Conservation (phyloP, 1,284 basidiomycete species). For the Ceratobasidium sp. region DNA sequence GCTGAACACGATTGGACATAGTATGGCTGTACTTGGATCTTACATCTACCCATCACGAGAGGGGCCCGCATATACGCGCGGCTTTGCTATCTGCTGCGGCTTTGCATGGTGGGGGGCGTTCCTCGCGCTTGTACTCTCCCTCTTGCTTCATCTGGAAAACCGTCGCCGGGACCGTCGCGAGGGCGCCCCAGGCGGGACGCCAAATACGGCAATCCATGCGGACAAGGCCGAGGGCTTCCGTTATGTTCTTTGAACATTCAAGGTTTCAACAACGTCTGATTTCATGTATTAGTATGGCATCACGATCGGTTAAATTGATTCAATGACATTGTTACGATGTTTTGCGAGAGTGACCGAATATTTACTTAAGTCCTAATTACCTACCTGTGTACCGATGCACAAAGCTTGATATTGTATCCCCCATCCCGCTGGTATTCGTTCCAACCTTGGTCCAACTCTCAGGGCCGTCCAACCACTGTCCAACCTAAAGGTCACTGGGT, state of each 20-base stretch:
- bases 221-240: slow-evolving; percentile 38
- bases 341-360: too few species aligned
- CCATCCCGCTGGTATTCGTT: too few species aligned
- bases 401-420: too few species aligned
- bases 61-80: slow-evolving; percentile 52
- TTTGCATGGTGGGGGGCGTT: slow-evolving; percentile 33
- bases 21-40: slow-evolving; percentile 52
- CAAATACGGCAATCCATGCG: slow-evolving; percentile 34
- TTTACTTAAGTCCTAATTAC: too few species aligned
- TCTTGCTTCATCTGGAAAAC: slow-evolving; percentile 26
- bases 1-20: slow-evolving; percentile 56
- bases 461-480: too few species aligned
- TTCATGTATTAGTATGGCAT: not conserved
- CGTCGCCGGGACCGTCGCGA: slow-evolving; percentile 31
- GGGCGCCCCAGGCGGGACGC: slow-evolving; percentile 21
- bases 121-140: slow-evolving; percentile 30
- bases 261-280: not conserved
- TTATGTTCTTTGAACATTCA: slow-evolving; percentile 24
- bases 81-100: slow-evolving; percentile 47
- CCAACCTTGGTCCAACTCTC: too few species aligned
- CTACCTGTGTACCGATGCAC: too few species aligned
- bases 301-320: not conserved
- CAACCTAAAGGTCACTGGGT: too few species aligned
- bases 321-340: too few species aligned
- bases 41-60: slow-evolving; percentile 53